Conservation (phyloP, 2,329 filamentous ascomycete species). For the Ophiostoma sp. region DNA sequence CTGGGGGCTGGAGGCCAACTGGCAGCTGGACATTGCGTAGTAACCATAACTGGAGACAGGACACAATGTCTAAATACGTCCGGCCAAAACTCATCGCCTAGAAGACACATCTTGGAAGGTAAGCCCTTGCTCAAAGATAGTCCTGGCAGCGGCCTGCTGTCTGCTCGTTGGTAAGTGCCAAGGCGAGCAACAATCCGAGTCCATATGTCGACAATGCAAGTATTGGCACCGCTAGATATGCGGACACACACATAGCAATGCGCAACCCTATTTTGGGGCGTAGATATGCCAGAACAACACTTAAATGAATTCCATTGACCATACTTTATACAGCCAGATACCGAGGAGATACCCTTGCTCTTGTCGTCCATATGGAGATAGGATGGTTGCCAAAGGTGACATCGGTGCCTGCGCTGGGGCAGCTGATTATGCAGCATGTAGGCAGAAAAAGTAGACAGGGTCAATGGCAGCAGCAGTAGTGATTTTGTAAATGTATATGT, state of each 20-base stretch:
- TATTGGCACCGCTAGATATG: neutral
- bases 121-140: neutral
- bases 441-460: neutral
- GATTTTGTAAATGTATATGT: neutral
- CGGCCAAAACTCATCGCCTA: neutral
- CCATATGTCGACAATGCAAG: neutral
- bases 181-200: neutral
- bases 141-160: neutral
- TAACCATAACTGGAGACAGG: neutral
- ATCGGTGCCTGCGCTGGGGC: constrained; percentile 3
- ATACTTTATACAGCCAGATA: neutral
- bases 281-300: neutral
- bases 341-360: neutral
- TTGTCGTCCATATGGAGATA: constrained; percentile 5
- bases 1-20: neutral
- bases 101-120: neutral
- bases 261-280: neutral
- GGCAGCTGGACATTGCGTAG: neutral
- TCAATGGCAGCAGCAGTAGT: neutral
- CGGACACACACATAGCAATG: neutral
- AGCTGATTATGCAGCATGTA: neutral
- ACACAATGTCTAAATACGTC: neutral
- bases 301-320: neutral
- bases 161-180: neutral
- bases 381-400: neutral